These are phyloP conservation scores for Kwoniella shandongensis DNA, from an alignment of 768 basidiomycete species.

Conservation along the genomic window DNA sequence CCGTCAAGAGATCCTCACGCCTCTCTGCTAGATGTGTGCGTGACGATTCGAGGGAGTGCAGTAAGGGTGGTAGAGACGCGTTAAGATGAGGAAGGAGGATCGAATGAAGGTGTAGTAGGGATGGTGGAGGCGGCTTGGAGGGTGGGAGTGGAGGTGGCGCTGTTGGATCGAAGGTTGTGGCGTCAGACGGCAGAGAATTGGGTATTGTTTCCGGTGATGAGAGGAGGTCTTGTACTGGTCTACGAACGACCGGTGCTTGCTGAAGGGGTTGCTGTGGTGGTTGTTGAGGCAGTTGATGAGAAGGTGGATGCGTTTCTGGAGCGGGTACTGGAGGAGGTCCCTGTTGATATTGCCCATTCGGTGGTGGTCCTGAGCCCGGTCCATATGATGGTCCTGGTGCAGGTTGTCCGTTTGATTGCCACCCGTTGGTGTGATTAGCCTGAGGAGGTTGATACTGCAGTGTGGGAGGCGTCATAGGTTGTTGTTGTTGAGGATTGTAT, in stretches of 20 bases:
- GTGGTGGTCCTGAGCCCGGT: too few species aligned
- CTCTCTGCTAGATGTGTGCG: constrained; percentile 68
- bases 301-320: constrained; percentile 66
- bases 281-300: constrained; percentile 6
- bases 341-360: constrained; percentile 23
- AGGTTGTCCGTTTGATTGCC: constrained; percentile 3
- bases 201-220: constrained; percentile 61
- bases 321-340: constrained; percentile 58
- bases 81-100: constrained; percentile 73
- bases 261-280: constrained; percentile 9
- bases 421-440: neutral
- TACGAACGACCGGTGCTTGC: constrained; percentile 66
- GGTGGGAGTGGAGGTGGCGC: constrained; percentile 44
- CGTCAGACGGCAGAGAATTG: constrained; percentile 18
- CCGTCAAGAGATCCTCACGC: constrained; percentile 78
- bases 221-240: constrained; percentile 85
- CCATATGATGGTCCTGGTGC: constrained; percentile 9
- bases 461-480: neutral
- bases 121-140: constrained; percentile 50
- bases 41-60: constrained; percentile 57
- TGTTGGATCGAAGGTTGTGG: neutral
- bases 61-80: constrained; percentile 69
- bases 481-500: neutral
- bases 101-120: constrained; percentile 52
- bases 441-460: neutral